phyloP scores from a whole-genome alignment of 768 basidiomycete species.

The Chalciporus pseudorubinellus region DNA sequence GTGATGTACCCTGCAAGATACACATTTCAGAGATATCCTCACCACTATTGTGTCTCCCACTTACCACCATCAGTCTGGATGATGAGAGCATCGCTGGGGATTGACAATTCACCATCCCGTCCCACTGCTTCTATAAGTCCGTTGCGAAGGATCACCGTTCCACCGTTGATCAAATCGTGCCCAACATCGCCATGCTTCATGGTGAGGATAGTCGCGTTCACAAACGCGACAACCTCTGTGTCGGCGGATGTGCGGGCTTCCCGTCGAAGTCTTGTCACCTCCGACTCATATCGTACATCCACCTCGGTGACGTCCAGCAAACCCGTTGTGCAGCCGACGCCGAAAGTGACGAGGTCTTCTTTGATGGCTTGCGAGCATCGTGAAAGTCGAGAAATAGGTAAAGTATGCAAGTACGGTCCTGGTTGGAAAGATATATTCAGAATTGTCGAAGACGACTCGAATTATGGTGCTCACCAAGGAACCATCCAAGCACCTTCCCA shows the following conservation, averaged over 20 bases:
- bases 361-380: slow-evolving; percentile 49
- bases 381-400: slow-evolving; percentile 52
- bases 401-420: slow-evolving; percentile 42
- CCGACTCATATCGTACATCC: slow-evolving; percentile 57
- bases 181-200: slow-evolving; percentile 56
- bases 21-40: slow-evolving; percentile 1
- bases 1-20: slow-evolving; percentile 51
- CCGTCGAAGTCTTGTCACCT: slow-evolving; percentile 54
- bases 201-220: slow-evolving; percentile 68
- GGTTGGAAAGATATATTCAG: not conserved
- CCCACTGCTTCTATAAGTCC: slow-evolving; percentile 58
- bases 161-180: slow-evolving; percentile 51
- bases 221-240: slow-evolving; percentile 51
- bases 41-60: slow-evolving; percentile 7
- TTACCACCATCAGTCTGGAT: slow-evolving; percentile 64
- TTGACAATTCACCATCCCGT: slow-evolving; percentile 28
- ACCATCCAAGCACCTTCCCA: slow-evolving; percentile 68
- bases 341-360: slow-evolving; percentile 53
- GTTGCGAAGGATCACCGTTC: slow-evolving; percentile 49
- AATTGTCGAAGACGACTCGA: not conserved
- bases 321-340: slow-evolving; percentile 57
- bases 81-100: slow-evolving; percentile 41
- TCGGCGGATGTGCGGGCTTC: slow-evolving; percentile 38
- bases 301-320: slow-evolving; percentile 60
- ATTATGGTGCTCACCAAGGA: slow-evolving; percentile 51